phyloP scores from a whole-genome alignment of 169 alveolate genomes.

The Plasmodium blacklocki region DNA sequence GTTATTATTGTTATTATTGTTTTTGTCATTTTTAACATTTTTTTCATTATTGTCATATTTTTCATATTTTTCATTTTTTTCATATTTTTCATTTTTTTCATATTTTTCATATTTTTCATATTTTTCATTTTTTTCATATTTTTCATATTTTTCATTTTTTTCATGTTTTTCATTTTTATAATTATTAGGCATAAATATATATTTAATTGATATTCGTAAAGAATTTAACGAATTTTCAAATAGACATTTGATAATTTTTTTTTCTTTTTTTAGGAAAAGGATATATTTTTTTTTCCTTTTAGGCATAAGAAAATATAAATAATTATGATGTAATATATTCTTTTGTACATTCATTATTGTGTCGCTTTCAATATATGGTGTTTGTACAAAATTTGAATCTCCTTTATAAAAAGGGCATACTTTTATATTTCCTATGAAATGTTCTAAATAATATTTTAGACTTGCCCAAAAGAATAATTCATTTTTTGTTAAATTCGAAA shows the following conservation, averaged over 20 bases:
- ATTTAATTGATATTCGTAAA: slow-evolving; percentile 57
- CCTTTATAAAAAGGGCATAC: slow-evolving; percentile 16
- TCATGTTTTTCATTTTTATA: slow-evolving; percentile 16
- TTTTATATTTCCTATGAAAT: slow-evolving; percentile 45
- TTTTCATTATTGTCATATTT: no score
- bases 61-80: no score
- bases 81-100: no score
- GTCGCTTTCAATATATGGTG: slow-evolving; percentile 43
- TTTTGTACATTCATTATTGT: background rate
- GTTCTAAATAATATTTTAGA: slow-evolving; percentile 25
- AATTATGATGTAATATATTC: slow-evolving; percentile 2
- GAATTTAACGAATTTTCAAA: slow-evolving; percentile 69
- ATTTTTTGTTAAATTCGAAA: slow-evolving; percentile 47
- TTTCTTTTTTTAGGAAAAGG: slow-evolving; percentile 18
- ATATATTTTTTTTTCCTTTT: slow-evolving; percentile 48
- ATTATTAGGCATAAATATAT: slow-evolving; percentile 8
- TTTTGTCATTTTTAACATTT: no score
- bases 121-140: no score
- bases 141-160: no score
- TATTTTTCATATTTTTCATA: no score
- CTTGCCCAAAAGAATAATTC: slow-evolving; percentile 53
- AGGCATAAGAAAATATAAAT: background rate
- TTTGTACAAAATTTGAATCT: slow-evolving; percentile 28
- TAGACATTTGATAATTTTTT: slow-evolving; percentile 43
- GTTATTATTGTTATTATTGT: no score